Evolutionary conservation across 108 stramenopile species (phyloP).

Genomic region (Nitzschia palea): DNA sequence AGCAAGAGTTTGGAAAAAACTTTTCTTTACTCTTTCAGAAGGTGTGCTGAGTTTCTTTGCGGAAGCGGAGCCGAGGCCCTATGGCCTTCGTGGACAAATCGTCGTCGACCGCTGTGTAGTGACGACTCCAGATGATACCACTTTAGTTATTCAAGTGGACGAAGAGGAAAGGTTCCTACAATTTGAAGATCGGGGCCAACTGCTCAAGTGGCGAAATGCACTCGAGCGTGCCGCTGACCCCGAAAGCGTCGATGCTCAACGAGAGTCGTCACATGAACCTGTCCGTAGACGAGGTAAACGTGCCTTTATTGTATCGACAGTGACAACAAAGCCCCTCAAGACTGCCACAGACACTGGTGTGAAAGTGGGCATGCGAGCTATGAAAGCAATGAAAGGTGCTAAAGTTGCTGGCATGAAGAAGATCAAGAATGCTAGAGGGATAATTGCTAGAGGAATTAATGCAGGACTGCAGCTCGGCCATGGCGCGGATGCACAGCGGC

Average conservation of each 20-base stretch:
- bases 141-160: background rate
- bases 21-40: constrained; percentile 61
- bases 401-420: constrained; percentile 37
- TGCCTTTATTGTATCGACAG: background rate
- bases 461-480: background rate
- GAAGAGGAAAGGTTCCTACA: constrained; percentile 38
- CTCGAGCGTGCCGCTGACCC: constrained; percentile 12
- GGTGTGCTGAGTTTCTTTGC: constrained; percentile 61
- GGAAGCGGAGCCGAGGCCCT: constrained; percentile 55
- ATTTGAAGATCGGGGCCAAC: constrained; percentile 52
- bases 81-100: constrained; percentile 52
- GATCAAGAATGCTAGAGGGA: constrained; percentile 28
- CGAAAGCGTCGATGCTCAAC: background rate
- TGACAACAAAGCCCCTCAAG: constrained; percentile 24
- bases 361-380: constrained; percentile 15
- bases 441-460: constrained; percentile 5
- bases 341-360: constrained; percentile 27
- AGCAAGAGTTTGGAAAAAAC: constrained; percentile 53
- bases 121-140: constrained; percentile 15
- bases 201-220: constrained; percentile 48
- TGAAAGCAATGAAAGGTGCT: constrained; percentile 34
- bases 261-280: background rate
- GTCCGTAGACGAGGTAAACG: background rate
- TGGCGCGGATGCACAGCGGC: background rate
- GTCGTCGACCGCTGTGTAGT: constrained; percentile 39